phyloP scores from a whole-genome alignment of 495 filamentous ascomycete genomes.

The Trichoderma gamsii region DNA sequence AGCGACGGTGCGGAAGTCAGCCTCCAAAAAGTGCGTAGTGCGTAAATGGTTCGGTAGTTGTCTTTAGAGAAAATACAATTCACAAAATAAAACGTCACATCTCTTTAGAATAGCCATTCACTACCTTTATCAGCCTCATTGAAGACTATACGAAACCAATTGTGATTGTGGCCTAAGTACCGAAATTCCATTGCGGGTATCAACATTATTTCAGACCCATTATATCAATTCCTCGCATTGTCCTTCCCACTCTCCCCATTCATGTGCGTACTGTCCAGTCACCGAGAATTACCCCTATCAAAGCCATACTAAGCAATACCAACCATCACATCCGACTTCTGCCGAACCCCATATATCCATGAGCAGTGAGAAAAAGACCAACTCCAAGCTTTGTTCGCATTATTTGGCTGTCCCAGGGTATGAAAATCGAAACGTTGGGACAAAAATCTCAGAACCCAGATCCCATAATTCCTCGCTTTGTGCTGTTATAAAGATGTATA shows the following conservation, averaged over 20 bases:
- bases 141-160: not conserved
- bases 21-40: not conserved
- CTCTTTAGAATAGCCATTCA: not conserved
- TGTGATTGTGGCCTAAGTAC: not conserved
- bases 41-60: not conserved
- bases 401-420: conserved; percentile 1
- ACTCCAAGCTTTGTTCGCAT: conserved; percentile 12
- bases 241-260: not conserved
- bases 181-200: not conserved
- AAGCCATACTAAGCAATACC: not conserved
- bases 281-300: not conserved
- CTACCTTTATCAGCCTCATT: not conserved
- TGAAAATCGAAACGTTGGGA: conserved; percentile 8
- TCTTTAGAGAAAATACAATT: no score
- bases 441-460: conserved; percentile 13
- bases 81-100: no score
- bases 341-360: conserved; percentile 10
- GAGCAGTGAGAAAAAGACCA: not conserved
- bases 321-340: not conserved
- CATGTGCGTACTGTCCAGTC: not conserved
- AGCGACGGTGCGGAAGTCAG: conserved; percentile 47
- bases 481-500: conserved; percentile 3
- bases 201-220: not conserved
- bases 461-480: conserved; percentile 2
- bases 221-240: not conserved